These are phyloP conservation scores for Xylariaceae sp. DNA, from an alignment of 2,329 filamentous ascomycete species.

Conservation along the genomic window DNA sequence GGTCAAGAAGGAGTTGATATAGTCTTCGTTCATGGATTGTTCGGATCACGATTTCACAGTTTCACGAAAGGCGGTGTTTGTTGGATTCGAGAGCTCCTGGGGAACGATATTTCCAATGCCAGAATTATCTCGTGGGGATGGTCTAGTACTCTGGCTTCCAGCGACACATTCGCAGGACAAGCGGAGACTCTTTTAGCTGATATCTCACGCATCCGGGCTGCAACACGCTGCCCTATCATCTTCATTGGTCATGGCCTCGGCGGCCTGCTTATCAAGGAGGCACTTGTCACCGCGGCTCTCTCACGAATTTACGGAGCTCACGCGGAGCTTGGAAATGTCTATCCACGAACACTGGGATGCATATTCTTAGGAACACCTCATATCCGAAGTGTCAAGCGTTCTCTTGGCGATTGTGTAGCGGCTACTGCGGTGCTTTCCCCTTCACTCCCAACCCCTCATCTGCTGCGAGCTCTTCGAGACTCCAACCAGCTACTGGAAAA, in stretches of 20 bases:
- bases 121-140: conserved; percentile 31
- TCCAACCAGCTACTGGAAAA: conserved; percentile 26
- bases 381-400: conserved; percentile 24
- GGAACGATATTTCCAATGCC: conserved; percentile 23
- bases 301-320: conserved; percentile 30
- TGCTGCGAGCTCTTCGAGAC: conserved; percentile 24
- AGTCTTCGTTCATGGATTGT: conserved; percentile 30
- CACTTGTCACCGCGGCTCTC: conserved; percentile 28
- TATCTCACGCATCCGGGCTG: conserved; percentile 23
- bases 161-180: conserved; percentile 26
- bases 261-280: conserved; percentile 30
- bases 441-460: conserved; percentile 18
- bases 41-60: conserved; percentile 24
- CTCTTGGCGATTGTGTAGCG: conserved; percentile 27
- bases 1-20: conserved; percentile 28
- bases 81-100: conserved; percentile 30
- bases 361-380: conserved; percentile 31
- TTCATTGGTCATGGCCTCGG: conserved; percentile 30
- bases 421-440: conserved; percentile 27
- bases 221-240: conserved; percentile 28
- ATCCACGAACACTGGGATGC: conserved; percentile 29
- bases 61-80: conserved; percentile 28
- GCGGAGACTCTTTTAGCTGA: conserved; percentile 27
- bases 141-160: conserved; percentile 18
- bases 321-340: conserved; percentile 29